A percentile compares a stretch with the other conserved stretches of the same genome.
These are phyloP conservation scores for Dillenia suffruticosa DNA, from an alignment of 164 flowering plant genomes.

Conservation along the genomic window DNA sequence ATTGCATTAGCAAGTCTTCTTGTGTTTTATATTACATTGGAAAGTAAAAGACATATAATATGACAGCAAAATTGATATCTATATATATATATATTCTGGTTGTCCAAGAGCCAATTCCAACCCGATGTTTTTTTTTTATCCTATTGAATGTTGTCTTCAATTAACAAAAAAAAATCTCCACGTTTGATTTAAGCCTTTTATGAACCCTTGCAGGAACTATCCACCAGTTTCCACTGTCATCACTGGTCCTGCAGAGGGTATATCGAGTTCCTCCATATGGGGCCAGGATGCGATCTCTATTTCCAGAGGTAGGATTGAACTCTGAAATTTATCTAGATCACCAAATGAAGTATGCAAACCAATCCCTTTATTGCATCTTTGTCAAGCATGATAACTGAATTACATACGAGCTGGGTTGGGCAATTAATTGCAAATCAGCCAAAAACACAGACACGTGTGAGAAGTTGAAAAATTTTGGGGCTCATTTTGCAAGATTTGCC, in stretches of 20 bases:
- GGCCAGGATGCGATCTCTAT: constrained; percentile 91
- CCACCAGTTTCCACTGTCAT: constrained; percentile 46
- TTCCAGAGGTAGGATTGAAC: constrained; percentile 76
- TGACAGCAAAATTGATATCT: no score
- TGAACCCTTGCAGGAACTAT: constrained; percentile 44
- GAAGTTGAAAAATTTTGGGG: no score
- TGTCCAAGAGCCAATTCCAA: no score
- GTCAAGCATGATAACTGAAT: background rate
- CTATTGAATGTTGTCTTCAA: no score
- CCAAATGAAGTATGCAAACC: constrained; percentile 52
- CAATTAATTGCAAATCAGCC: no score
- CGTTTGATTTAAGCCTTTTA: background rate
- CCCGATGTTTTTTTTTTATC: background rate
- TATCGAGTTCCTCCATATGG: constrained; percentile 81
- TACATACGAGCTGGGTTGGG: background rate
- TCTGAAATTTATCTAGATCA: constrained; percentile 65
- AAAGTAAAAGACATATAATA: no score
- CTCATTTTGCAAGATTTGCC: no score
- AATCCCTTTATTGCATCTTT: background rate
- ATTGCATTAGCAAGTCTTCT: no score
- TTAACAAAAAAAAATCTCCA: background rate
- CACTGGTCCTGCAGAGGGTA: constrained; percentile 78
- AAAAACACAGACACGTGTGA: no score
- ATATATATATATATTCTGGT: no score
- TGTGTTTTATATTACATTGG: no score